phyloP scores from a whole-genome alignment of 148 eudicot genomes.

The Chenopodium berlandieri region DNA sequence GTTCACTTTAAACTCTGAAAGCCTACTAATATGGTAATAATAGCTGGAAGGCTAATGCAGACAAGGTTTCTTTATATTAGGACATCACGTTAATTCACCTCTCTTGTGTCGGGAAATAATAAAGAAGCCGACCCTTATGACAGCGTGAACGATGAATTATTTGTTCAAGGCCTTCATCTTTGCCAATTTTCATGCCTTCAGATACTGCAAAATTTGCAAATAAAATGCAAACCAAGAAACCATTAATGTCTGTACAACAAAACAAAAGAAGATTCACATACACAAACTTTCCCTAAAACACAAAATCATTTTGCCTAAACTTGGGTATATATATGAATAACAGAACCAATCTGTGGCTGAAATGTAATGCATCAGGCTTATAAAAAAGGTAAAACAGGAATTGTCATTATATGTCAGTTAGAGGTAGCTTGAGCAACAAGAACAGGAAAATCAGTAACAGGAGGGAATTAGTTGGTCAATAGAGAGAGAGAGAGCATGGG shows the following conservation, averaged over 20 bases:
- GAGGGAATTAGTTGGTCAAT: too few relatives aligned
- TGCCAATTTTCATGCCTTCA: constrained; percentile 34
- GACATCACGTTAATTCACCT: constrained; percentile 36
- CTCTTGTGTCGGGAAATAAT: constrained; percentile 73
- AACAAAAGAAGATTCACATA: neutral
- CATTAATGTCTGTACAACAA: neutral
- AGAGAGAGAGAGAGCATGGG: too few relatives aligned
- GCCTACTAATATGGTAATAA: neutral
- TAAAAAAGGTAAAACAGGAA: too few relatives aligned
- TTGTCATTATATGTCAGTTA: too few relatives aligned
- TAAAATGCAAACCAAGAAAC: neutral
- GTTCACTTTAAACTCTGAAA: neutral
- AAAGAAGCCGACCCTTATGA: constrained; percentile 93
- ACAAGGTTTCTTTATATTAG: neutral
- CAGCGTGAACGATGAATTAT: constrained; percentile 76
- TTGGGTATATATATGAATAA: neutral
- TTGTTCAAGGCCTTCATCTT: constrained; percentile 65
- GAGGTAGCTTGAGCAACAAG: too few relatives aligned
- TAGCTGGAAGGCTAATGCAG: neutral
- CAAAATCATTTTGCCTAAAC: neutral
- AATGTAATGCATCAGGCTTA: too few relatives aligned
- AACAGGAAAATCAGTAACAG: too few relatives aligned
- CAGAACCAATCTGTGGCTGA: neutral
- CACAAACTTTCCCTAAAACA: neutral
- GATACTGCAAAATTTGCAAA: constrained; percentile 49